Evolutionary conservation across 257 asterid genomes (phyloP).

Genomic region (Coffea canephora): DNA sequence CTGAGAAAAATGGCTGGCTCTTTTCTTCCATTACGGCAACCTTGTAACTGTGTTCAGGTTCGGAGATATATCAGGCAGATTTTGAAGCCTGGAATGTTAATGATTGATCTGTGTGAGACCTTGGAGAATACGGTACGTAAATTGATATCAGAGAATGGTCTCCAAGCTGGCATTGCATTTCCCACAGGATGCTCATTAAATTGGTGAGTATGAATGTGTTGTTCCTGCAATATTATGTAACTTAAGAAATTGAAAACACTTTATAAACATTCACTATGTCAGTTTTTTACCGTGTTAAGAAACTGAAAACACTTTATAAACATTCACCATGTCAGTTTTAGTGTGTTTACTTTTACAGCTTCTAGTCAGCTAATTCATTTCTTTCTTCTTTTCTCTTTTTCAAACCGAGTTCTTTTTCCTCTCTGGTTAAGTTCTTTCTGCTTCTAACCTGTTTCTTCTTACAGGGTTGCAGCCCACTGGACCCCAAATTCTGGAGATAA

Average conservation of each 20-base stretch:
- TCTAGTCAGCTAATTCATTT: not conserved
- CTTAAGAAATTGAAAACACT: no score
- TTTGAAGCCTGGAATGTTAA: constrained; percentile 92
- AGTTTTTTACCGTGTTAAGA: no score
- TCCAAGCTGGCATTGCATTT: constrained; percentile 98
- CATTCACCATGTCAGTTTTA: no score
- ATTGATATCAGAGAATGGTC: constrained; percentile 91
- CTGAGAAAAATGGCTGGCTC: not conserved
- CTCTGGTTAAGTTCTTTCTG: not conserved
- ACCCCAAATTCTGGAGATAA: constrained; percentile 95
- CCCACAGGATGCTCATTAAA: constrained; percentile 99
- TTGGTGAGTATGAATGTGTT: constrained; percentile 30
- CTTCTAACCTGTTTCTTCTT: constrained; percentile 2
- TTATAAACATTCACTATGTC: no score
- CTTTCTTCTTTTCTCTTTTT: not conserved
- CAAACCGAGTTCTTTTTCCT: not conserved
- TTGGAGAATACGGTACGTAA: constrained; percentile 91
- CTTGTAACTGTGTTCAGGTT: constrained; percentile 49
- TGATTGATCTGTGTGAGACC: constrained; percentile 95
- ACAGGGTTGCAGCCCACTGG: constrained; percentile 99
- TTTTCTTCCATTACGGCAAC: not conserved
- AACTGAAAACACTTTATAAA: not conserved
- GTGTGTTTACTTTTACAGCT: not conserved
- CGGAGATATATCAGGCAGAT: constrained; percentile 73
- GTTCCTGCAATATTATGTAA: no score